Evolutionary conservation across 257 asterid species (phyloP).

Genomic region (Perilla frutescens): DNA sequence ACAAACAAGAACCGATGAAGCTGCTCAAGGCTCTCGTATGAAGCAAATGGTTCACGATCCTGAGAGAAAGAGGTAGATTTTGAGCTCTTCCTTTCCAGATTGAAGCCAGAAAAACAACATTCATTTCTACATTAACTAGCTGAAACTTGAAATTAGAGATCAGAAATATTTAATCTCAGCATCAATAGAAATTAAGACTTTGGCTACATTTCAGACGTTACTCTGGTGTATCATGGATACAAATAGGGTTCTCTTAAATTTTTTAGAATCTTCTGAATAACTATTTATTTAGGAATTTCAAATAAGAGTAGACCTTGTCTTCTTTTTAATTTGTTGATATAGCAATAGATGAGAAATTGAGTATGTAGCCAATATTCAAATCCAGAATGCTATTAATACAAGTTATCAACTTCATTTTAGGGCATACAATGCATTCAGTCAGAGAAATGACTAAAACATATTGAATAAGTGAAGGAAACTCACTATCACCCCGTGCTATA

Average conservation of each 20-base stretch:
- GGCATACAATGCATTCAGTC: background rate
- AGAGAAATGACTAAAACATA: background rate
- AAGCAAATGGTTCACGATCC: slow-evolving; percentile 86
- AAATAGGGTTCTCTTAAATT: background rate
- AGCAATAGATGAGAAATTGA: background rate
- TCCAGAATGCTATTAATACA: background rate
- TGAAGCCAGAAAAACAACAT: slow-evolving; percentile 11
- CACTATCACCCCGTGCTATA: background rate
- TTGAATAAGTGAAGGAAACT: slow-evolving; percentile 3
- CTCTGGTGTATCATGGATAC: slow-evolving; percentile 13
- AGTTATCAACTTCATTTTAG: background rate
- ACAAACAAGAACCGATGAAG: slow-evolving; percentile 90
- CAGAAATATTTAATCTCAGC: background rate
- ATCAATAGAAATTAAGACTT: background rate
- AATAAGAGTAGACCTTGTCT: background rate
- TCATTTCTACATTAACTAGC: slow-evolving; percentile 3
- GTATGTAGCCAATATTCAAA: background rate
- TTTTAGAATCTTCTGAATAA: background rate
- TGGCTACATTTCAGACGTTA: slow-evolving; percentile 1
- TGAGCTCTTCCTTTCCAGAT: slow-evolving; percentile 15
- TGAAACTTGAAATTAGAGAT: background rate
- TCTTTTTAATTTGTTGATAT: background rate
- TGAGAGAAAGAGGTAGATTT: slow-evolving; percentile 35
- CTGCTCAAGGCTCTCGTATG: slow-evolving; percentile 95
- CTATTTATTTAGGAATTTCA: background rate